Conservation (phyloP, 1,284 basidiomycete genomes). For the Sporisorium iseilematis-ciliati region DNA sequence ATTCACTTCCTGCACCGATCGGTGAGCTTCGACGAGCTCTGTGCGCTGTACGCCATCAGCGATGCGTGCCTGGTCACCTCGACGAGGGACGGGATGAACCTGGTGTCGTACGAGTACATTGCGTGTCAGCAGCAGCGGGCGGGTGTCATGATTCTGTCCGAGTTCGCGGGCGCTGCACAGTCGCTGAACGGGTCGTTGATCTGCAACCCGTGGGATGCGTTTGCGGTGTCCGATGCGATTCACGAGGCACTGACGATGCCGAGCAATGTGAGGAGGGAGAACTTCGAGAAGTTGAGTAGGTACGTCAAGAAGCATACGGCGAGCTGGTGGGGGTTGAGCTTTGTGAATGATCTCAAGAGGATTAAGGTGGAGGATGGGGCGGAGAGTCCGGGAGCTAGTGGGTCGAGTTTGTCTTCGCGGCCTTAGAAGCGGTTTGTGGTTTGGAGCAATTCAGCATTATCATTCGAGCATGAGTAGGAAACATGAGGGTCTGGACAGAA, state of each 20-base stretch:
- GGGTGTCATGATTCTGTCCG: conserved; percentile 96
- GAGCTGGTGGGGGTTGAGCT: conserved; percentile 68
- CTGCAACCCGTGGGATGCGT: conserved; percentile 73
- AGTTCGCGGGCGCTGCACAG: conserved; percentile 98
- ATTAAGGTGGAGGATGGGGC: conserved; percentile 50
- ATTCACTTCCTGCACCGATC: conserved; percentile 94
- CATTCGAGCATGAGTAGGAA: background rate
- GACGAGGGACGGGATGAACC: conserved; percentile 98
- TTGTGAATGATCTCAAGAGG: conserved; percentile 57
- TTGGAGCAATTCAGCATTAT: background rate
- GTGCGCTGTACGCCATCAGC: conserved; percentile 93
- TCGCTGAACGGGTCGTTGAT: conserved; percentile 68
- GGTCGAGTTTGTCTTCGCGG: conserved; percentile 18
- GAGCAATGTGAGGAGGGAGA: conserved; percentile 82
- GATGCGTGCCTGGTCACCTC: conserved; percentile 96
- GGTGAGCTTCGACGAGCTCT: conserved; percentile 92
- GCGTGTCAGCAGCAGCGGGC: conserved; percentile 92
- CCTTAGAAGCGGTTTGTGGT: conserved; percentile 7
- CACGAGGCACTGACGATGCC: conserved; percentile 93
- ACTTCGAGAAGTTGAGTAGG: conserved; percentile 93
- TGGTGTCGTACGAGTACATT: conserved; percentile 99
- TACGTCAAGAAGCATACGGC: conserved; percentile 68
- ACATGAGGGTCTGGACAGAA: background rate
- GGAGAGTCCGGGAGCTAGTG: conserved; percentile 25
- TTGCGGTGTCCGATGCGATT: conserved; percentile 95